Conservation (phyloP, 179 eudicot species). For the Amaranthus tricolor region DNA sequence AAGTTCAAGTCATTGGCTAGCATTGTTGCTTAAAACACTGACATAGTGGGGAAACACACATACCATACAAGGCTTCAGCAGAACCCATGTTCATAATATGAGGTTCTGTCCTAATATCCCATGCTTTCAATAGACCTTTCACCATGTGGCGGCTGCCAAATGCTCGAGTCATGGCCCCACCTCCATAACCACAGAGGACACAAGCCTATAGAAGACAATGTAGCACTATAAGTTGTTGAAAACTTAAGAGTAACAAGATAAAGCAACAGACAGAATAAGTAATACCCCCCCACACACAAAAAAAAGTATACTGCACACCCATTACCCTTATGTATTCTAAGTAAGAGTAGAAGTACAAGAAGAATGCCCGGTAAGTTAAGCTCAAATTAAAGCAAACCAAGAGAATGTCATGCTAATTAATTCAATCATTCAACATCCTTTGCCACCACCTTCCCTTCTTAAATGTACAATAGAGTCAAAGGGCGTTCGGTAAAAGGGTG, state of each 20-base stretch:
- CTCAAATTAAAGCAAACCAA: too few relatives aligned
- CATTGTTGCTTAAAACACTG: background rate
- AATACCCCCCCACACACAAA: background rate
- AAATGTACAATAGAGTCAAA: too few relatives aligned
- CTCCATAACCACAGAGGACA: constrained; percentile 66
- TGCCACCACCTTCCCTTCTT: too few relatives aligned
- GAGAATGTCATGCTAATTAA: too few relatives aligned
- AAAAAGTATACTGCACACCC: too few relatives aligned
- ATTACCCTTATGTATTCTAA: too few relatives aligned
- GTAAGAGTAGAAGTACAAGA: background rate
- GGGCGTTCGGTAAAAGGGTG: too few relatives aligned
- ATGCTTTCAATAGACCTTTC: constrained; percentile 51
- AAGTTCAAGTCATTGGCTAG: background rate
- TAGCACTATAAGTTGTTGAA: constrained; percentile 2
- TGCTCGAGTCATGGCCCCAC: constrained; percentile 64
- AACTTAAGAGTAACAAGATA: background rate
- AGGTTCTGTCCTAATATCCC: constrained; percentile 42
- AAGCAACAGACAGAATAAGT: background rate
- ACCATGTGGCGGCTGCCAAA: constrained; percentile 46
- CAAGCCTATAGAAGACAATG: constrained; percentile 40
- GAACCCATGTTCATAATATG: constrained; percentile 26
- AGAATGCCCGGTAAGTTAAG: too few relatives aligned
- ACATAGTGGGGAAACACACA: constrained; percentile 17
- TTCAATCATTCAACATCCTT: too few relatives aligned
- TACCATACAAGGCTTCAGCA: constrained; percentile 37